phyloP scores from a whole-genome alignment of 2,329 filamentous ascomycete genomes.

The Penicillium sp. region DNA sequence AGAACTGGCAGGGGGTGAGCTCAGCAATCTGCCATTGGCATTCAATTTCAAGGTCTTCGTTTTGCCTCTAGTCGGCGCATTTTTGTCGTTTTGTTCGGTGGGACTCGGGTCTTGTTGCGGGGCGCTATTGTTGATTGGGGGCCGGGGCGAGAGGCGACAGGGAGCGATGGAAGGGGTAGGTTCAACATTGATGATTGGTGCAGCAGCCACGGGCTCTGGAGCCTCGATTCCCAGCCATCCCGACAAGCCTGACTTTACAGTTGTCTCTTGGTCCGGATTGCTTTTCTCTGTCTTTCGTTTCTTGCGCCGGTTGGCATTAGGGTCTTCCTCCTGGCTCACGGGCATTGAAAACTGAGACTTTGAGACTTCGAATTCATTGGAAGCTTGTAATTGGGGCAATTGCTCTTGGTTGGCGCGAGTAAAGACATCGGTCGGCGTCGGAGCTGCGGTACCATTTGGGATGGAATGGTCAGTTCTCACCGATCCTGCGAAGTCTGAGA shows the following conservation, averaged over 20 bases:
- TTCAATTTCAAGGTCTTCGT: conserved; percentile 50
- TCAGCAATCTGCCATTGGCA: conserved; percentile 45
- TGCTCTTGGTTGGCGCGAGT: not conserved
- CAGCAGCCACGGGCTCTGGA: too few relatives aligned
- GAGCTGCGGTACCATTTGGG: not conserved
- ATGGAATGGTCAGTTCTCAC: conserved; percentile 5
- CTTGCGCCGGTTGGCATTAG: conserved; percentile 35
- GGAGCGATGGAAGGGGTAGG: not conserved
- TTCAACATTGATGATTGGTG: not conserved
- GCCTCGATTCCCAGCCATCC: conserved; percentile 12
- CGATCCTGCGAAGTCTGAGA: conserved; percentile 20
- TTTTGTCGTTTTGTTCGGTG: not conserved
- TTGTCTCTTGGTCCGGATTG: conserved; percentile 3
- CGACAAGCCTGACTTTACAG: conserved; percentile 11
- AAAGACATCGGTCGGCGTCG: not conserved
- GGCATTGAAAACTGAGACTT: not conserved
- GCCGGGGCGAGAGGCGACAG: not conserved
- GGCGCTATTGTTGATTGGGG: not conserved
- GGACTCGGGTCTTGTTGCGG: not conserved
- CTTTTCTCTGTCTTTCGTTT: conserved; percentile 32
- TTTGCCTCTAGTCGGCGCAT: conserved; percentile 40
- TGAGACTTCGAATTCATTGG: not conserved
- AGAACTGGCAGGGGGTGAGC: conserved; percentile 31
- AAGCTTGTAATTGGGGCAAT: not conserved
- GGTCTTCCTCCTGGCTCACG: conserved; percentile 27